Conservation (phyloP, 164 flowering plant genomes). For the Liquidambar formosana region DNA sequence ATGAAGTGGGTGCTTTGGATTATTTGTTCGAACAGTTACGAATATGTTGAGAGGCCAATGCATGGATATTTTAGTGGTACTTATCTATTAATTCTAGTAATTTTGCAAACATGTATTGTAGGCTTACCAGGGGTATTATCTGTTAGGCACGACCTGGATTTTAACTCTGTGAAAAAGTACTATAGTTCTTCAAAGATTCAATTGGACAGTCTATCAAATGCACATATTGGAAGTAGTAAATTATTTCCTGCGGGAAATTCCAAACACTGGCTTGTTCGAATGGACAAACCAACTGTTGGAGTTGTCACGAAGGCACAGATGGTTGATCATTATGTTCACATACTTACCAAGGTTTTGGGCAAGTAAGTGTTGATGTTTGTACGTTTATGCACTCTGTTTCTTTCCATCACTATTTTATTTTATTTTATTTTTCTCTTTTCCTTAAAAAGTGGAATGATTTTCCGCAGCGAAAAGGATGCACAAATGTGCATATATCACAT, state of each 20-base stretch:
- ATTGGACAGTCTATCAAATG: conserved; percentile 12
- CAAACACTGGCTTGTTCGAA: conserved; percentile 76
- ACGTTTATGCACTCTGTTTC: background rate
- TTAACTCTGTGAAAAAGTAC: conserved; percentile 46
- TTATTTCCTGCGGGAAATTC: conserved; percentile 50
- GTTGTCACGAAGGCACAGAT: conserved; percentile 77
- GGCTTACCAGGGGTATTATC: conserved; percentile 70
- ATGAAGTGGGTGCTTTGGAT: background rate
- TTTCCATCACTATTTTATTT: background rate
- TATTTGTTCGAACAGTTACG: background rate
- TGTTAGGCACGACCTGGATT: conserved; percentile 58
- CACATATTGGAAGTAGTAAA: conserved; percentile 17
- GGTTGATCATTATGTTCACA: conserved; percentile 76
- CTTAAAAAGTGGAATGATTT: background rate
- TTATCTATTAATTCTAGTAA: background rate
- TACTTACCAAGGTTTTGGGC: conserved; percentile 75
- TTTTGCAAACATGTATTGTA: conserved; percentile 20
- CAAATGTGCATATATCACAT: conserved; percentile 91
- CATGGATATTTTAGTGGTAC: background rate
- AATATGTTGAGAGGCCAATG: background rate
- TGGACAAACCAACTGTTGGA: conserved; percentile 61
- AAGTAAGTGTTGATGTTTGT: conserved; percentile 52
- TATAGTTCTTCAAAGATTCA: conserved; percentile 34
- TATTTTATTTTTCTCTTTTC: background rate
- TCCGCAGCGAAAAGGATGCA: conserved; percentile 77